Evolutionary conservation across 2,329 filamentous ascomycete genomes (phyloP).

Genomic region (Aspergillus carbonarius): DNA sequence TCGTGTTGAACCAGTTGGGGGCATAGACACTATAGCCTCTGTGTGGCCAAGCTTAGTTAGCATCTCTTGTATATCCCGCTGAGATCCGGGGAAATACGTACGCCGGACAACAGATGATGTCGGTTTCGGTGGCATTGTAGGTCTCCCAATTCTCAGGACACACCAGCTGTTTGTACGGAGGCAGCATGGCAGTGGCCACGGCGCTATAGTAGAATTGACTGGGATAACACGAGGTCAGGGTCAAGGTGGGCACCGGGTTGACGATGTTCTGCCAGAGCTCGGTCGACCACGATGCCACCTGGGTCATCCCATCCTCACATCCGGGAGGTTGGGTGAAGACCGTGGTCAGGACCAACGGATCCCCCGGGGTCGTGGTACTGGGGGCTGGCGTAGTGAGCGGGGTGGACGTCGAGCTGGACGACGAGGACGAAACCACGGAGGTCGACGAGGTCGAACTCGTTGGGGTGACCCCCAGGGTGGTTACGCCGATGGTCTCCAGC

Average conservation of each 20-base stretch:
- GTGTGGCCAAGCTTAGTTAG: too few relatives aligned
- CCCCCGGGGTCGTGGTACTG: background rate
- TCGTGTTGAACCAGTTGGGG: background rate
- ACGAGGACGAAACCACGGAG: background rate
- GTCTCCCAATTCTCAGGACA: background rate
- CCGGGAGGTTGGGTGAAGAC: conserved; percentile 1
- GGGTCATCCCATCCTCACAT: background rate
- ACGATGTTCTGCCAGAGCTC: conserved; percentile 9
- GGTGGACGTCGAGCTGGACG: background rate
- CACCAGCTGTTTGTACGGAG: conserved; percentile 1
- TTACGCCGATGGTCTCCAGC: background rate
- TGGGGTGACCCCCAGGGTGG: background rate
- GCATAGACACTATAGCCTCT: background rate
- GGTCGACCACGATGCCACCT: background rate
- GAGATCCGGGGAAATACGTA: too few relatives aligned
- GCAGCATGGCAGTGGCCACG: background rate
- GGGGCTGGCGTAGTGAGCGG: background rate
- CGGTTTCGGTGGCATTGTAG: conserved; percentile 2
- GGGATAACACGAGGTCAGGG: conserved; percentile 7
- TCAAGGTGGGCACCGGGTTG: conserved; percentile 6
- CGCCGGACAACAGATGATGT: conserved; percentile 1
- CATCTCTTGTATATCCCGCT: too few relatives aligned
- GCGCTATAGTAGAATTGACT: conserved; percentile 10
- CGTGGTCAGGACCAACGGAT: background rate
- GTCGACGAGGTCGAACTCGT: background rate